phyloP scores from a whole-genome alignment of 2,329 filamentous ascomycete genomes.

The Macroventuria anomochaeta region DNA sequence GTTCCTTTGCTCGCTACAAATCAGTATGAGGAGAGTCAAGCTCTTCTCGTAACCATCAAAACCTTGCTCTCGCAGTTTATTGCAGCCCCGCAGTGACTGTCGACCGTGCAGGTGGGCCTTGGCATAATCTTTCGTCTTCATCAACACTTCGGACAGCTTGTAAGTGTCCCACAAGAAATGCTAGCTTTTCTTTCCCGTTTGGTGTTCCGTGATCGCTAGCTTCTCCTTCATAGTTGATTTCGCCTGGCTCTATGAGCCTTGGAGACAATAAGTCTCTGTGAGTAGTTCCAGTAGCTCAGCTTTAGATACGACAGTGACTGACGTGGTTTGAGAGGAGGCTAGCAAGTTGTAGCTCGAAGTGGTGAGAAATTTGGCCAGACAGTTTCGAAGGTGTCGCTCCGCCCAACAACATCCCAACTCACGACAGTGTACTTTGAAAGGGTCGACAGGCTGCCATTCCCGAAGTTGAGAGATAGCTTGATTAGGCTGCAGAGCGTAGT shows the following conservation, averaged over 20 bases:
- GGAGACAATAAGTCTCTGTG: conserved; percentile 18
- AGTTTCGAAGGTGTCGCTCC: conserved; percentile 33
- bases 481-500: conserved; percentile 41
- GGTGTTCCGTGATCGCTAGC: conserved; percentile 25
- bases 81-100: conserved; percentile 26
- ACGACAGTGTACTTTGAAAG: conserved; percentile 46
- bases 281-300: conserved; percentile 21
- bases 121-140: conserved; percentile 25
- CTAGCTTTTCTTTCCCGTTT: conserved; percentile 25
- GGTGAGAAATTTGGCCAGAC: conserved; percentile 19
- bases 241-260: conserved; percentile 22
- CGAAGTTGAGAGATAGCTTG: conserved; percentile 49
- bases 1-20: conserved; percentile 24
- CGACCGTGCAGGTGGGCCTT: conserved; percentile 31
- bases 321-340: conserved; percentile 12
- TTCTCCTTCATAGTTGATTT: conserved; percentile 27
- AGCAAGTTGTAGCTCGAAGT: conserved; percentile 18
- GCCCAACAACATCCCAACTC: conserved; percentile 46
- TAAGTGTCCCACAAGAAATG: conserved; percentile 24
- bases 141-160: conserved; percentile 23
- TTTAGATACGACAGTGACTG: conserved; percentile 19
- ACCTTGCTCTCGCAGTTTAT: conserved; percentile 22
- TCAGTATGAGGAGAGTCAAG: conserved; percentile 20
- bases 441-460: conserved; percentile 54
- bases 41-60: conserved; percentile 22